Evolutionary conservation across 2,329 filamentous ascomycete genomes (phyloP).

Genomic region (Fonsecaea nubica): DNA sequence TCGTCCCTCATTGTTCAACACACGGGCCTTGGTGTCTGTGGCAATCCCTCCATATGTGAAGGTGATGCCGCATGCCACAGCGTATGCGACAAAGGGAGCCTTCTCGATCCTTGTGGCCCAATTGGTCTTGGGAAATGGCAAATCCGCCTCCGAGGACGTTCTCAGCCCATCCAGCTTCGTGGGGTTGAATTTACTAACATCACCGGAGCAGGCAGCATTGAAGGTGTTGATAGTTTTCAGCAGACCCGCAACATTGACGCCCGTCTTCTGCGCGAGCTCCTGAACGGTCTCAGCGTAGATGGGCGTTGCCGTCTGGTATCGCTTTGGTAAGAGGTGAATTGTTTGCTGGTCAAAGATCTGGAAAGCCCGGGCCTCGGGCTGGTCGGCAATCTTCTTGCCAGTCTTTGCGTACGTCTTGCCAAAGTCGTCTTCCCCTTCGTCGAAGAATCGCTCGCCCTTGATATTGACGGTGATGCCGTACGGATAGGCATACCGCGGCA

Average conservation of each 20-base stretch:
- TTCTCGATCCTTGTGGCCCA: slow-evolving; percentile 66
- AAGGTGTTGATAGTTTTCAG: slow-evolving; percentile 18
- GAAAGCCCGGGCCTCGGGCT: slow-evolving; percentile 65
- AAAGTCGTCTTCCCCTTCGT: slow-evolving; percentile 68
- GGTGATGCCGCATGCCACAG: slow-evolving; percentile 69
- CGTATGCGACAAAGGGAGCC: slow-evolving; percentile 66
- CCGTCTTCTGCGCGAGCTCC: slow-evolving; percentile 61
- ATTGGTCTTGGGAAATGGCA: slow-evolving; percentile 64
- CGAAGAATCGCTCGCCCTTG: slow-evolving; percentile 66
- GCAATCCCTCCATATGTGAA: slow-evolving; percentile 67
- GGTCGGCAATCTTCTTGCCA: slow-evolving; percentile 65
- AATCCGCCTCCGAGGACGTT: slow-evolving; percentile 50
- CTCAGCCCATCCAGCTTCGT: slow-evolving; percentile 66
- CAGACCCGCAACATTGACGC: slow-evolving; percentile 52
- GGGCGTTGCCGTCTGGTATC: slow-evolving; percentile 66
- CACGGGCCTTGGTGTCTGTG: slow-evolving; percentile 12
- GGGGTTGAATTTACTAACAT: slow-evolving; percentile 60
- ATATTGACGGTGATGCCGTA: slow-evolving; percentile 69
- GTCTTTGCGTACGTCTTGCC: slow-evolving; percentile 73
- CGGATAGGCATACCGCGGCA: slow-evolving; percentile 71
- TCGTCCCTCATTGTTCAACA: slow-evolving; percentile 39
- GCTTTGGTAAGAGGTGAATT: slow-evolving; percentile 60
- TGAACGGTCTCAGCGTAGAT: slow-evolving; percentile 60
- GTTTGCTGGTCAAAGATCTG: slow-evolving; percentile 67
- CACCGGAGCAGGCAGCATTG: slow-evolving; percentile 44